These are phyloP conservation scores for Epipyxis sp. DNA, from an alignment of 108 stramenopile genomes.

Conservation along the genomic window DNA sequence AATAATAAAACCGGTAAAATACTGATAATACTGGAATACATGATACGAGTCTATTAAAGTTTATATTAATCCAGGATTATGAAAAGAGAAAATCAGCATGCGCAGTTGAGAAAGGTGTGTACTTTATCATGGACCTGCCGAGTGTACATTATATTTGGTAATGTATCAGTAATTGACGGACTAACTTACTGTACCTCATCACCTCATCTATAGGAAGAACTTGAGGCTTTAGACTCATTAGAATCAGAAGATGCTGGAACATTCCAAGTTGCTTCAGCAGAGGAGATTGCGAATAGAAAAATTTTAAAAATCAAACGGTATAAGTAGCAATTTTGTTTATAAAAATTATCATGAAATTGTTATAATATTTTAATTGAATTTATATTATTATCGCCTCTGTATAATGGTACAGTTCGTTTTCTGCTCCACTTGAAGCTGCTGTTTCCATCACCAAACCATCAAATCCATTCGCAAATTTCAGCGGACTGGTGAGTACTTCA, in stretches of 20 bases:
- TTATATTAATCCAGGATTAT: too few relatives aligned
- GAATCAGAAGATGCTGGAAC: neutral
- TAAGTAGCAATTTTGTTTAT: neutral
- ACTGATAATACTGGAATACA: too few relatives aligned
- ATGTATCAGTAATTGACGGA: too few relatives aligned
- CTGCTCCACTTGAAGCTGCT: neutral
- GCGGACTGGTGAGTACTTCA: neutral
- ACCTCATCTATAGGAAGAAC: too few relatives aligned
- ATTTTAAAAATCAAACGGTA: neutral
- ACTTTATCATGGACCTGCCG: too few relatives aligned
- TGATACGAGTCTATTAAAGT: too few relatives aligned
- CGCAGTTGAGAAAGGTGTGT: too few relatives aligned
- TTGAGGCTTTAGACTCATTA: too few relatives aligned
- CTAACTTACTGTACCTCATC: too few relatives aligned
- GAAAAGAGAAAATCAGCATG: too few relatives aligned
- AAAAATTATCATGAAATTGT: neutral
- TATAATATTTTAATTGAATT: neutral
- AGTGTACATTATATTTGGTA: too few relatives aligned
- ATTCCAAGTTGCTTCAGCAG: neutral
- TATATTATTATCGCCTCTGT: neutral
- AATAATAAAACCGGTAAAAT: too few relatives aligned
- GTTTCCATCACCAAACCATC: neutral
- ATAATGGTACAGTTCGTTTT: neutral
- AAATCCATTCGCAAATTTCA: neutral
- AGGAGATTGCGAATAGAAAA: neutral